Conservation (phyloP, 148 eudicot species). For the Talinum fruticosum region DNA sequence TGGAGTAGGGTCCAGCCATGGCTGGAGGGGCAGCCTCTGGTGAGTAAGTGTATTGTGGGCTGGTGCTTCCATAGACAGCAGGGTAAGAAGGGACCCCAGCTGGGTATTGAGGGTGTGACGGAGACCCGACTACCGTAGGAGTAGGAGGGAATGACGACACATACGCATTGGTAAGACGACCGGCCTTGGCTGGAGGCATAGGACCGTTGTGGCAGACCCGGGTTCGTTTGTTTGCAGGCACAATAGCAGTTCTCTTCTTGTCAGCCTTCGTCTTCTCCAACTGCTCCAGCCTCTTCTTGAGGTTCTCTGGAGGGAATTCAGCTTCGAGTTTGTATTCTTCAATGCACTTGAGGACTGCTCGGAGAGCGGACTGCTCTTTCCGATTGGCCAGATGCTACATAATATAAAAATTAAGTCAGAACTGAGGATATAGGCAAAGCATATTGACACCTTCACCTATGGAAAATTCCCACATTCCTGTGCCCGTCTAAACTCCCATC, state of each 20-base stretch:
- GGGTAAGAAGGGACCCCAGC: slow-evolving; percentile 59
- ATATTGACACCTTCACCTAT: not conserved
- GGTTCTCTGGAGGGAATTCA: slow-evolving; percentile 74
- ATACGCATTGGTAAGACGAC: slow-evolving; percentile 83
- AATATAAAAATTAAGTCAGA: slow-evolving; percentile 12
- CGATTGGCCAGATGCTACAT: slow-evolving; percentile 84
- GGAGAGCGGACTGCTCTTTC: slow-evolving; percentile 96
- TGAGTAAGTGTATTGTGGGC: slow-evolving; percentile 76
- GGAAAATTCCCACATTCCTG: not conserved
- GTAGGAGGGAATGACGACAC: slow-evolving; percentile 94
- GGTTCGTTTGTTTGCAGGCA: slow-evolving; percentile 85
- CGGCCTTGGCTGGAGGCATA: slow-evolving; percentile 99
- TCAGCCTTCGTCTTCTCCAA: slow-evolving; percentile 83
- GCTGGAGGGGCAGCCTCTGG: slow-evolving; percentile 67
- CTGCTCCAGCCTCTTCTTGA: slow-evolving; percentile 88
- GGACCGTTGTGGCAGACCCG: slow-evolving; percentile 83
- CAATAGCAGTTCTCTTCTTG: slow-evolving; percentile 71
- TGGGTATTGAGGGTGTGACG: slow-evolving; percentile 76
- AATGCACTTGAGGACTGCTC: slow-evolving; percentile 92
- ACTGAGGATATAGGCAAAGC: not conserved
- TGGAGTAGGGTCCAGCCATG: slow-evolving; percentile 60
- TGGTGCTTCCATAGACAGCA: slow-evolving; percentile 58
- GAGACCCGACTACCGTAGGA: slow-evolving; percentile 68
- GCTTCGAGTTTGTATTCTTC: slow-evolving; percentile 94
- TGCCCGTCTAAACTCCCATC: not conserved